These are phyloP conservation scores for Diaporthe helianthi DNA, from an alignment of 2,329 filamentous ascomycete species.

Conservation along the genomic window DNA sequence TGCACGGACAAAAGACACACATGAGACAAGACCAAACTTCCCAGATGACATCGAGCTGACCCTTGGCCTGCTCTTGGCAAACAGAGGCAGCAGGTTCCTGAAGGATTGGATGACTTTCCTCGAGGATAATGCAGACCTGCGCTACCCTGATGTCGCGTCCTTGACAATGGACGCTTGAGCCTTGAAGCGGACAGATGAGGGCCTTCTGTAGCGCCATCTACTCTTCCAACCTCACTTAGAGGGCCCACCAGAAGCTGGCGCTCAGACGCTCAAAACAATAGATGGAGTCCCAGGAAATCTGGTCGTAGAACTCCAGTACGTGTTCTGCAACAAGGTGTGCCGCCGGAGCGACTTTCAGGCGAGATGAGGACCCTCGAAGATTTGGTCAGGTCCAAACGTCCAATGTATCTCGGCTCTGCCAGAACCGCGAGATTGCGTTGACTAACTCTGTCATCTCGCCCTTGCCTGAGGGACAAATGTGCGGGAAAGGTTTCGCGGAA, in stretches of 20 bases:
- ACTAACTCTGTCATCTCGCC: constrained; percentile 13
- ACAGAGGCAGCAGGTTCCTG: constrained; percentile 83
- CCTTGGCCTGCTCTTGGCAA: constrained; percentile 35
- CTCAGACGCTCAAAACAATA: constrained; percentile 17
- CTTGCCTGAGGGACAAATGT: not conserved
- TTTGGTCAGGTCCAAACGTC: not conserved
- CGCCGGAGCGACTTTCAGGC: not conserved
- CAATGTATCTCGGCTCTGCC: not conserved
- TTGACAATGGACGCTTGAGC: constrained; percentile 43
- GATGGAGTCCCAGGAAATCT: not conserved
- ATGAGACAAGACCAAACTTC: constrained; percentile 8
- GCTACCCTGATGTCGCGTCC: constrained; percentile 76
- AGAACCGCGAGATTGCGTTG: constrained; percentile 18
- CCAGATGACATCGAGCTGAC: constrained; percentile 32
- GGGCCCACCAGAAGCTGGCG: constrained; percentile 12
- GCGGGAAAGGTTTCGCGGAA: not conserved
- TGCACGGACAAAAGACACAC: constrained; percentile 10
- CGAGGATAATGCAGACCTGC: constrained; percentile 86
- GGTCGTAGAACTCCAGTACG: not conserved
- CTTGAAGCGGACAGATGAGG: constrained; percentile 35
- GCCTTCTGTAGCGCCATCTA: not conserved
- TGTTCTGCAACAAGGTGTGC: not conserved
- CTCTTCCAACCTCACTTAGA: constrained; percentile 12
- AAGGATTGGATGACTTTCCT: constrained; percentile 91
- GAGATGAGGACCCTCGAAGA: constrained; percentile 11